These are phyloP conservation scores for Phallus indusiatus DNA, from an alignment of 768 basidiomycete genomes.

Conservation along the genomic window DNA sequence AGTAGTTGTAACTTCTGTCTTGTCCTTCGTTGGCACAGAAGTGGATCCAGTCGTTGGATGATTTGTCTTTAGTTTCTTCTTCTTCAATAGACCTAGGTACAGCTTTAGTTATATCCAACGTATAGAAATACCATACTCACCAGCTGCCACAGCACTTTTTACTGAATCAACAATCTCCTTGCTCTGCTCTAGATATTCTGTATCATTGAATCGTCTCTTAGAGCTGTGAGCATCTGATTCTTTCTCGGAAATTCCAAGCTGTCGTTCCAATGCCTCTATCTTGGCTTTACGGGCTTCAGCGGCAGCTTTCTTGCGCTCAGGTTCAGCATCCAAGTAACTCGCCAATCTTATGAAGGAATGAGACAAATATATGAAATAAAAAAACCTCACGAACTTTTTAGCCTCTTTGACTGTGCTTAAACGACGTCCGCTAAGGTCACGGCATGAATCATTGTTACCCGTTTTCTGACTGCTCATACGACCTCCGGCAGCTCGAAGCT, in stretches of 20 bases:
- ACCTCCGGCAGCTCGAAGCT: constrained; percentile 93
- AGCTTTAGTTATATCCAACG: constrained; percentile 10
- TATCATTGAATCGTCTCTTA: constrained; percentile 89
- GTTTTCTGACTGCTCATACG: constrained; percentile 96
- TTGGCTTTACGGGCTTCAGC: constrained; percentile 73
- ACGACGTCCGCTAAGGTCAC: constrained; percentile 84
- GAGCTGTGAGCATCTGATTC: constrained; percentile 50
- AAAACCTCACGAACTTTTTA: constrained; percentile 56
- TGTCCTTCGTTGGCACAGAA: neutral
- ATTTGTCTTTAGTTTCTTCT: constrained; percentile 56
- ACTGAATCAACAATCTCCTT: constrained; percentile 86
- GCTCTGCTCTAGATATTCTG: constrained; percentile 85
- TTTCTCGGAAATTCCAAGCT: constrained; percentile 52
- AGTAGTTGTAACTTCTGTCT: neutral
- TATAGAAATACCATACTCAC: constrained; percentile 32
- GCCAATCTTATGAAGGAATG: constrained; percentile 39
- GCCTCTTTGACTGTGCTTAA: constrained; percentile 95
- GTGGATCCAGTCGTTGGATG: constrained; percentile 16
- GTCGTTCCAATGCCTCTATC: constrained; percentile 75
- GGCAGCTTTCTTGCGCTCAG: constrained; percentile 68
- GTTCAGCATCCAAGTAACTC: constrained; percentile 78
- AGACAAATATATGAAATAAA: neutral
- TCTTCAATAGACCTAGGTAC: constrained; percentile 55
- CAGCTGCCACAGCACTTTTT: constrained; percentile 80
- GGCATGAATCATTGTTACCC: constrained; percentile 88